Evolutionary conservation across 2,329 filamentous ascomycete genomes (phyloP).

Genomic region (Dothideomycetes sp.): DNA sequence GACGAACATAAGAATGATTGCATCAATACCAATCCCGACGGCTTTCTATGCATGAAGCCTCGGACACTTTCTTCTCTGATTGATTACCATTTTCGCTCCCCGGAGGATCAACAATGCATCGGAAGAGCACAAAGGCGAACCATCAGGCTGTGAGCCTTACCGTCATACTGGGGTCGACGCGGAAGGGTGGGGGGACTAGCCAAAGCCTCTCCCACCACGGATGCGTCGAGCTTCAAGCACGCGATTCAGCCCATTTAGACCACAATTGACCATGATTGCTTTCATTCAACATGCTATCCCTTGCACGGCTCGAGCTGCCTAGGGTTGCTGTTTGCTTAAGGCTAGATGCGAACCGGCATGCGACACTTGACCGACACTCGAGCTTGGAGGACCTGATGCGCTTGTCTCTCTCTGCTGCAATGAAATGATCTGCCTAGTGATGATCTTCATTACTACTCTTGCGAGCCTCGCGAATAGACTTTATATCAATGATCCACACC

Average conservation of each 20-base stretch:
- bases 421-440: neutral
- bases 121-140: neutral
- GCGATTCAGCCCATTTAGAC: neutral
- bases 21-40: too few species aligned
- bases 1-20: too few species aligned
- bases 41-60: too few species aligned
- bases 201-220: neutral
- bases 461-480: neutral
- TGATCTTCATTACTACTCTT: neutral
- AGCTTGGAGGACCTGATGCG: neutral
- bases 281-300: neutral
- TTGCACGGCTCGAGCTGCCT: neutral
- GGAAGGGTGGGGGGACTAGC: too few species aligned
- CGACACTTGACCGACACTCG: neutral
- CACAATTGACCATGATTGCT: too few species aligned
- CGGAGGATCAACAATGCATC: neutral
- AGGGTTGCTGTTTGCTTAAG: neutral
- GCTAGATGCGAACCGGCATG: neutral
- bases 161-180: too few species aligned
- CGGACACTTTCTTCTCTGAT: neutral
- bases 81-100: neutral
- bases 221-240: neutral
- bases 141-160: neutral
- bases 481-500: too few species aligned
- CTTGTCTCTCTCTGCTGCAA: neutral